Evolutionary conservation across 768 basidiomycete species (phyloP).

Genomic region (Epithele typhae): DNA sequence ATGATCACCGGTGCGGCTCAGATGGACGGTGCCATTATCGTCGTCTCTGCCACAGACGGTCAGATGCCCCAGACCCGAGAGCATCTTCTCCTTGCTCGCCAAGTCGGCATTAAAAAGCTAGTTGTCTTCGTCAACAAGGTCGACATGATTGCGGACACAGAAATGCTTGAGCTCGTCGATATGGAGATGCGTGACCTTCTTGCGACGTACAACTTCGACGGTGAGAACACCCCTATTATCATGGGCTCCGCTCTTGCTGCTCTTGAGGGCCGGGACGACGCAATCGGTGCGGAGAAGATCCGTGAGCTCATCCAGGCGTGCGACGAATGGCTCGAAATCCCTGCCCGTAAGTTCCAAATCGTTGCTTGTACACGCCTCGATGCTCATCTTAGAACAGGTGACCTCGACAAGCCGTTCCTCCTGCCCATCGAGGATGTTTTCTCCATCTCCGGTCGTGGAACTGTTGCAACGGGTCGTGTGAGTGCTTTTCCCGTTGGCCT

Average conservation of each 20-base stretch:
- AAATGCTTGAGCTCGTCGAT: slow-evolving; percentile 99
- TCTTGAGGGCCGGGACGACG: slow-evolving; percentile 78
- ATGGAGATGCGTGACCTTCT: slow-evolving; percentile 99
- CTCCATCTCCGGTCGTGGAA: slow-evolving; percentile 97
- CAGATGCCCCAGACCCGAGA: slow-evolving; percentile 99
- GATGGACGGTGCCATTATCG: slow-evolving; percentile 94
- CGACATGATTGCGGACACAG: slow-evolving; percentile 91
- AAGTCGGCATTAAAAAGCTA: slow-evolving; percentile 95
- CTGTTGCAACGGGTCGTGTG: slow-evolving; percentile 92
- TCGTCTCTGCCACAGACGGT: slow-evolving; percentile 97
- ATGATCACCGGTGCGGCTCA: slow-evolving; percentile 99
- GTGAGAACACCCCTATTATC: slow-evolving; percentile 95
- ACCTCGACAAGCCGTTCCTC: slow-evolving; percentile 97
- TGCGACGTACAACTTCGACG: slow-evolving; percentile 89
- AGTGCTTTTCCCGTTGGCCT: slow-evolving; percentile 21
- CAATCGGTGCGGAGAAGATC: slow-evolving; percentile 79
- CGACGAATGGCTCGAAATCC: slow-evolving; percentile 93
- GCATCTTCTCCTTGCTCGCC: slow-evolving; percentile 94
- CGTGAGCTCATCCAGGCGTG: slow-evolving; percentile 79
- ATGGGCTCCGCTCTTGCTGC: slow-evolving; percentile 97
- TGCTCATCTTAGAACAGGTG: slow-evolving; percentile 45
- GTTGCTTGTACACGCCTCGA: not conserved
- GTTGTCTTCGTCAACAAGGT: slow-evolving; percentile 99
- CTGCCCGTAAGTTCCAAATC: slow-evolving; percentile 58
- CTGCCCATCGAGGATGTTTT: slow-evolving; percentile 96